Evolutionary conservation across 2,329 filamentous ascomycete species (phyloP).

Genomic region (Penicillium expansum): DNA sequence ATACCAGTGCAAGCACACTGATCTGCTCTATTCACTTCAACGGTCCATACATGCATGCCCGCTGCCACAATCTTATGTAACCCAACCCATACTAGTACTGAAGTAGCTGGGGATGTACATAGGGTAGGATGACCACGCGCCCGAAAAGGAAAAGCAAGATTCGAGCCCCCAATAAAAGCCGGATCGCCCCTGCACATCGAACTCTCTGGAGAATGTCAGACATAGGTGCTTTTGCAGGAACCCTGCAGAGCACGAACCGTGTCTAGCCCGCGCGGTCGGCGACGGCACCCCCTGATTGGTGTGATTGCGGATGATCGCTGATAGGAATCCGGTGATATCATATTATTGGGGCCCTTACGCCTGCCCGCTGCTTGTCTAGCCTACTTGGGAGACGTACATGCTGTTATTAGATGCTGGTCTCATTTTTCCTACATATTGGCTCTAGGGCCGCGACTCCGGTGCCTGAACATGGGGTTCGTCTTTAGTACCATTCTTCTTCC

Average conservation of each 20-base stretch:
- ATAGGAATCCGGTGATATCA: conserved; percentile 6
- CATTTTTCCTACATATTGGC: conserved; percentile 3
- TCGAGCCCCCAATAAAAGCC: neutral
- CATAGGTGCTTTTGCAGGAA: conserved; percentile 7
- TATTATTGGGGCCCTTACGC: conserved; percentile 10
- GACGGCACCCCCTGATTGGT: neutral
- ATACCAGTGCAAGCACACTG: conserved; percentile 7
- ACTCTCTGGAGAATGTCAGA: conserved; percentile 11
- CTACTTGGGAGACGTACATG: neutral
- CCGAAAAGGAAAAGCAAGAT: neutral
- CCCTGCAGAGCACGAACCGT: conserved; percentile 8
- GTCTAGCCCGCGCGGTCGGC: neutral
- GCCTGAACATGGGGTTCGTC: neutral
- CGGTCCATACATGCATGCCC: neutral
- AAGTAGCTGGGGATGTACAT: neutral
- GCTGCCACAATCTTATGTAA: conserved; percentile 4
- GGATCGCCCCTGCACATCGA: conserved; percentile 6
- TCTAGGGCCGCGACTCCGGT: neutral
- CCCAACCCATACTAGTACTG: neutral
- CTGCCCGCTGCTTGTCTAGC: neutral
- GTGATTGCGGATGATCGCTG: neutral
- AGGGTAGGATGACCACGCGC: neutral
- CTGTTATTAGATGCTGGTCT: conserved; percentile 2
- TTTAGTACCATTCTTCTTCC: neutral
- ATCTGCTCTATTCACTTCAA: neutral